These are phyloP conservation scores for Bremia lactucae DNA, from an alignment of 352 stramenopile species.

Conservation along the genomic window DNA sequence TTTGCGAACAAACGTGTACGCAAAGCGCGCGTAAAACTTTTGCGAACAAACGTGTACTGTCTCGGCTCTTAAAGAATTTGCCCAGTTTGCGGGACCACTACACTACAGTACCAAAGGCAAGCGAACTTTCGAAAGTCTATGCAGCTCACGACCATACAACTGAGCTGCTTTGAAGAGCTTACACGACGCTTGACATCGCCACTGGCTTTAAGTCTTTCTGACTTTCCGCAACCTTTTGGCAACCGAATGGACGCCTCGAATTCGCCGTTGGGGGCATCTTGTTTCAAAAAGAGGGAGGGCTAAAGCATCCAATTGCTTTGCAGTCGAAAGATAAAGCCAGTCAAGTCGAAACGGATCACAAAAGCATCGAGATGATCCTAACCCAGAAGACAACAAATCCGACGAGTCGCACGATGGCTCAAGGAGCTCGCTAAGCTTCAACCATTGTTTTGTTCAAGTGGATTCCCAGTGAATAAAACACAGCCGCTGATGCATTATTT, in stretches of 20 bases:
- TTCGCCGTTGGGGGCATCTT: conserved; percentile 1
- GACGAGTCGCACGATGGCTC: conserved; percentile 2
- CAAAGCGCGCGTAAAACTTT: not conserved
- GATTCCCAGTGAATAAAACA: too few species aligned
- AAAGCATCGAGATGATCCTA: conserved; percentile 2
- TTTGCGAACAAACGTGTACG: not conserved
- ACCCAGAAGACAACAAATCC: conserved; percentile 3
- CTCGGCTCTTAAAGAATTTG: not conserved
- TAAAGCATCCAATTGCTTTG: not conserved
- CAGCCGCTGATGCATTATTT: too few species aligned
- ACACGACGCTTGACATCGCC: not conserved
- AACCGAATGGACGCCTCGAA: conserved; percentile 3
- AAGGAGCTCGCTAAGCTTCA: conserved; percentile 5
- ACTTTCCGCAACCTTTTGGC: conserved; percentile 1
- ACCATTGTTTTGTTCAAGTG: too few species aligned
- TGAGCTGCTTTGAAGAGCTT: not conserved
- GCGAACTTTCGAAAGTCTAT: not conserved
- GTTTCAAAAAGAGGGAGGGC: not conserved
- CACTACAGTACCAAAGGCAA: conserved; percentile 1
- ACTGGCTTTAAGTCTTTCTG: not conserved
- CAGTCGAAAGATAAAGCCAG: conserved; percentile 13
- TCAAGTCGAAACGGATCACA: conserved; percentile 7
- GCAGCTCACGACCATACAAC: not conserved
- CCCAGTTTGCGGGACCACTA: not conserved
- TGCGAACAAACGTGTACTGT: not conserved